Evolutionary conservation across 352 stramenopile genomes (phyloP), one percentile per base, ranked within the genome.

Genomic region (Pythium folliculosum): DNA sequence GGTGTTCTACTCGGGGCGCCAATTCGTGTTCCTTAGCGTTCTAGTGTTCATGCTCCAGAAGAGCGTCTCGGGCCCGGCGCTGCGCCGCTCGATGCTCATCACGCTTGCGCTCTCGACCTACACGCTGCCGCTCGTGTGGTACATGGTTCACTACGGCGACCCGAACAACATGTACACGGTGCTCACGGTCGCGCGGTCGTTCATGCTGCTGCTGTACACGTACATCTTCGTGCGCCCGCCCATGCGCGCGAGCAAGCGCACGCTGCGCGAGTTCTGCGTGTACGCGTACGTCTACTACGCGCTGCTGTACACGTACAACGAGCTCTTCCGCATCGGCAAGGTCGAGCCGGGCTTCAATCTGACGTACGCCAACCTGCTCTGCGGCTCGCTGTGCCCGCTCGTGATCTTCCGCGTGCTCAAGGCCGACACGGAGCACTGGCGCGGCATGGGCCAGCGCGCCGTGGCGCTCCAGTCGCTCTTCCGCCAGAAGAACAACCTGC

Each of bases 31-130:
- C 44, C 57, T 78, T 10, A 68, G 80, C 30, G 68, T 86, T 19
- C 59, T 80, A 23, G 60, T 88, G 14, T 89, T 84, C 45, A 70
- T 89, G 44, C 43, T 81, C 19, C 81, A 89, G 55, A 88, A 88
- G 60, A 85, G 69, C 59, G 75, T 89, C 14, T 82, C 81, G 5
- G 52, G 76, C 4, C 79, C 79, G 40, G 76, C 79, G 12, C 53
- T 88, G 22, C 58, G 57, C 21, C 77, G 77, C 14, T 72, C 76
- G 17, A 66, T 84, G 23, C 7, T 78, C 35, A 65, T 88, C 63
- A 76, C 81, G n/a, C 47, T 82, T 13, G 19, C 40, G 32, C 40
- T 60, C 1, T 78, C 25, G 30, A 69, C 70, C n/a, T 85, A 85
- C 48, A 81, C 71, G 27, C 44, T 81, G 7, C 51, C 79, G 5